These are phyloP conservation scores for Fusarium tanahbumbuense DNA, from an alignment of 2,329 filamentous ascomycete genomes.

Conservation along the genomic window DNA sequence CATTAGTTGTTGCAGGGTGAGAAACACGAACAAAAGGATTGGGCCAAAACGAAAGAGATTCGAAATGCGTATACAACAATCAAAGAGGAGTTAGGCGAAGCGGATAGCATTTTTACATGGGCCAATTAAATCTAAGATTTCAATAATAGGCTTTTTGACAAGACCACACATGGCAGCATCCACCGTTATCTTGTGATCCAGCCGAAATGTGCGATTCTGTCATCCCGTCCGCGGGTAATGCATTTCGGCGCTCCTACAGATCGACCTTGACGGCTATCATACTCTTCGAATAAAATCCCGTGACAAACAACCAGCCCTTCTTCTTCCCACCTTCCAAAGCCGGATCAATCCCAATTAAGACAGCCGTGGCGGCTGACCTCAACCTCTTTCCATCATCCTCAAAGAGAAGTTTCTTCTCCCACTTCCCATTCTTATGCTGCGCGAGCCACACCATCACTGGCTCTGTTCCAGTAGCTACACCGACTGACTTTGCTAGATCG, in stretches of 20 bases:
- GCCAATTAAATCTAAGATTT: no score
- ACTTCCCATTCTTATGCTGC: constrained; percentile 41
- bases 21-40: no score
- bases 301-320: constrained; percentile 68
- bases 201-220: accelerated
- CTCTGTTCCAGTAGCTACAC: constrained; percentile 54
- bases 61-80: no score
- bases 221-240: no score
- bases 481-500: constrained; percentile 50
- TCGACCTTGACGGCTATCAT: constrained; percentile 65
- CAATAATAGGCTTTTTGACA: no score
- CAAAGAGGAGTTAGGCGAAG: no score
- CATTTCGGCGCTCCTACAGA: no score
- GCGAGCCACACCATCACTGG: constrained; percentile 60
- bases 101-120: no score
- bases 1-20: no score
- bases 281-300: constrained; percentile 63
- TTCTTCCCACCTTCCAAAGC: constrained; percentile 55
- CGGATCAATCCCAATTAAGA: constrained; percentile 65
- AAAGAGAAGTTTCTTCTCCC: constrained; percentile 63
- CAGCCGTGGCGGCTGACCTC: constrained; percentile 61
- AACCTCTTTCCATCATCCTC: constrained; percentile 66
- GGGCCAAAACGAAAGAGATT: no score
- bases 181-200: accelerated
- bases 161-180: no score